Conservation (phyloP, 129 eudicot genomes). For the Pulicaria dysenterica region DNA sequence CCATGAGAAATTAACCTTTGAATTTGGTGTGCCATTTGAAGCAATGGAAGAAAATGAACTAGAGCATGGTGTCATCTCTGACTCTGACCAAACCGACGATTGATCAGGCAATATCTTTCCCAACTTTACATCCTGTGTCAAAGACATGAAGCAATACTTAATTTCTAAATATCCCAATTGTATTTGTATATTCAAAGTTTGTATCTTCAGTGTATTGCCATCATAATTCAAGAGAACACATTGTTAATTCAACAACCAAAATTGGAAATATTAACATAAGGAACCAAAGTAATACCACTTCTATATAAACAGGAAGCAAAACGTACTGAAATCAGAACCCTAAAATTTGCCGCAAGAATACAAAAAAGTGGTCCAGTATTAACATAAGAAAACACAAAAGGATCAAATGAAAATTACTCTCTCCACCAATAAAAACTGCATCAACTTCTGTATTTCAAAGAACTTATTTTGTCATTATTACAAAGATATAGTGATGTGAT, state of each 20-base stretch:
- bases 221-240: constrained; percentile 1
- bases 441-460: background rate
- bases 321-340: background rate
- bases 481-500: constrained; percentile 1
- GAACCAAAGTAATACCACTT: background rate
- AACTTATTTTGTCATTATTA: background rate
- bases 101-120: constrained; percentile 34
- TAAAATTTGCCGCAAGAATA: background rate
- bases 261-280: background rate
- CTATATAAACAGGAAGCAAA: constrained; percentile 1
- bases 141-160: constrained; percentile 6
- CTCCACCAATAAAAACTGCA: background rate
- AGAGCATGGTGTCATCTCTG: constrained; percentile 41
- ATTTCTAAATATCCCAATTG: background rate
- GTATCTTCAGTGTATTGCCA: background rate
- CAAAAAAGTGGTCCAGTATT: background rate
- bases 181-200: background rate
- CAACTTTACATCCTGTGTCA: constrained; percentile 32
- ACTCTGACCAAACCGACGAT: constrained; percentile 40
- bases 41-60: constrained; percentile 32
- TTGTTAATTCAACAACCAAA: background rate
- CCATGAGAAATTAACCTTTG: constrained; percentile 29
- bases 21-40: constrained; percentile 32
- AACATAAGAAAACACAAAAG: background rate
- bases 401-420: background rate